Evolutionary conservation across 1,284 basidiomycete genomes (phyloP), one percentile per base, ranked within the genome.

Genomic region (Athelia psychrophila): DNA sequence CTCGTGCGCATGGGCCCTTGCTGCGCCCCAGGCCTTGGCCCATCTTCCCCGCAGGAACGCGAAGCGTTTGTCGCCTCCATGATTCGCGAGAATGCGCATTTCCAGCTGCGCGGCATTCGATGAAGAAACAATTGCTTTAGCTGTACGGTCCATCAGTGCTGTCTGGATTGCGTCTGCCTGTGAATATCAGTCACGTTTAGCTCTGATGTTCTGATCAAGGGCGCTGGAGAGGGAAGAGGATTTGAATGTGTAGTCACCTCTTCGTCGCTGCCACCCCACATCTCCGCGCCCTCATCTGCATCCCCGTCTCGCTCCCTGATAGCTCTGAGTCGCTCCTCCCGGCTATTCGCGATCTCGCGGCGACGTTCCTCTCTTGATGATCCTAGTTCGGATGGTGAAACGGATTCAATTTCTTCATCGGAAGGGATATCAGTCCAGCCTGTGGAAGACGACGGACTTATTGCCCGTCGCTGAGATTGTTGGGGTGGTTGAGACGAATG

Each of bases 81-180:
- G 83, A 59, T 95, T 92, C 4, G 92, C 85, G 3, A 95, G 72
- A 54, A 95, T 94, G n/a, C 91, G 81, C 78, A 92, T 85, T 67
- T 93, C 91, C 15, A 95, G 75, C 55, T 91, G 81, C 0, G 83
- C 80, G 4, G 88, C 78, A 60, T 94, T 92, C 3, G 84, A 81
- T 0, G 91, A 88, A 3, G 77, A 69, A 12, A 78, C 63, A 15
- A 95, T 64, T 56, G 91, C 85, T 6, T 63, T 60, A 0, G 90
- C 90, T 0, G 93, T 94, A 54, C 87, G 82, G 9, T 73, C 69
- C 84, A 95, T 93, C 23, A 95, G 74, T 9, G 79, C 76, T 48
- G 67, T 73, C 60, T 91, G 84, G 0, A 71, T 44, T 30, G 81
- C 78, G 44, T 88, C 81, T 2, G 92, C 90, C 89, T 93, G 57